phyloP scores from a whole-genome alignment of 768 basidiomycete genomes.

The Boletus vinaceobasis region DNA sequence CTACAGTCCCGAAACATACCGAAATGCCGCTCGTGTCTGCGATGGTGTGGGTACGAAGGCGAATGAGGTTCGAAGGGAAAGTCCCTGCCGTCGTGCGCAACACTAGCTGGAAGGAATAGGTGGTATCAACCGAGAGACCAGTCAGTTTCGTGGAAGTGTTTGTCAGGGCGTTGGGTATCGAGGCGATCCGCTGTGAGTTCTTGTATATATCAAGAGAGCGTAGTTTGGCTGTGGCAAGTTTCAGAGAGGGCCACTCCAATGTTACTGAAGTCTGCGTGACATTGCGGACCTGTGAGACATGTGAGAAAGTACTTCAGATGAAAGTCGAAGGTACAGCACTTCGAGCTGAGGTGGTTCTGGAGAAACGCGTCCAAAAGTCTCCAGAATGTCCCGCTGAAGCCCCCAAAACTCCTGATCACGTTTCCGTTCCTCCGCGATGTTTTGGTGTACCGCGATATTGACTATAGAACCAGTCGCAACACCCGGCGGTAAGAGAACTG shows the following conservation, averaged over 20 bases:
- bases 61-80: conserved; percentile 78
- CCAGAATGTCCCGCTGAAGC: conserved; percentile 77
- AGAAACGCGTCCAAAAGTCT: conserved; percentile 62
- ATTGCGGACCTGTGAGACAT: conserved; percentile 67
- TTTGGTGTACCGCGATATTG: conserved; percentile 92
- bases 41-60: conserved; percentile 90
- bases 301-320: not conserved
- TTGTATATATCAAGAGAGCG: conserved; percentile 91
- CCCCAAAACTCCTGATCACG: conserved; percentile 81
- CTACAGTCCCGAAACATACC: conserved; percentile 91
- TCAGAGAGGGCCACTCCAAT: conserved; percentile 87
- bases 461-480: conserved; percentile 93
- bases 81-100: conserved; percentile 91
- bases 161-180: conserved; percentile 75
- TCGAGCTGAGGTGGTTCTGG: conserved; percentile 74
- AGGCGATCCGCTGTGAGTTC: conserved; percentile 82
- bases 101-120: conserved; percentile 93
- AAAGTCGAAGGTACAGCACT: conserved; percentile 39
- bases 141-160: conserved; percentile 90
- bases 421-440: conserved; percentile 76
- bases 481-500: conserved; percentile 88
- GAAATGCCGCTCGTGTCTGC: conserved; percentile 91
- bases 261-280: conserved; percentile 97
- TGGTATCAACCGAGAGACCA: conserved; percentile 73
- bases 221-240: conserved; percentile 82